A percentile compares a stretch with the other conserved stretches of the same genome.
These are phyloP conservation scores for Plectosphaerella sp. DNA, from an alignment of 2,329 filamentous ascomycete genomes.

Conservation along the genomic window DNA sequence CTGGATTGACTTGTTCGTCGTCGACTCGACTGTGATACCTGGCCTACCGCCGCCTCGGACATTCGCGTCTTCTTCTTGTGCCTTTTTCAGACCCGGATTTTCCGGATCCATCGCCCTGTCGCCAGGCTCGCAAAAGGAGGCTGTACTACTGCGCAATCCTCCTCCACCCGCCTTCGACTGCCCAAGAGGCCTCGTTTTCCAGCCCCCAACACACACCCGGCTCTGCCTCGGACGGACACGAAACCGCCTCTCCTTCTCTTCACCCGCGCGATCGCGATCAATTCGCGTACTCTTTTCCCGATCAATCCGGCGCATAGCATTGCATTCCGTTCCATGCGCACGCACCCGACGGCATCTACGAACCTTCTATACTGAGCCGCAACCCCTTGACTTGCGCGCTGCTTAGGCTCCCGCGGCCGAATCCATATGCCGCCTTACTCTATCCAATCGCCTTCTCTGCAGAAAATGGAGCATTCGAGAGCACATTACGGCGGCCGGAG, in stretches of 20 bases:
- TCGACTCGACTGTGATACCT: too few relatives aligned
- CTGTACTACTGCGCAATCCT: conserved; percentile 12
- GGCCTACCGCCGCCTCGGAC: not conserved
- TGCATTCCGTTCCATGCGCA: too few relatives aligned
- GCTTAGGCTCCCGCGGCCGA: conserved; percentile 9
- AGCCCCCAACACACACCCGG: not conserved
- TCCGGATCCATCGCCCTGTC: too few relatives aligned
- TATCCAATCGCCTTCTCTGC: conserved; percentile 66
- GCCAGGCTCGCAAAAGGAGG: conserved; percentile 5
- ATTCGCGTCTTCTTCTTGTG: not conserved
- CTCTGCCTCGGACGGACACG: too few relatives aligned
- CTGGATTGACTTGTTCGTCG: too few relatives aligned
- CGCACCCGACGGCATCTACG: too few relatives aligned
- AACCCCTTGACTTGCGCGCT: not conserved
- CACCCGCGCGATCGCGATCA: too few relatives aligned
- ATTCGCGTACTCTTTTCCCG: not conserved
- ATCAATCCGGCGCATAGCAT: not conserved
- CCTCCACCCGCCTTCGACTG: conserved; percentile 4
- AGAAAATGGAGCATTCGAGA: conserved; percentile 74
- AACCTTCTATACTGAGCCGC: too few relatives aligned
- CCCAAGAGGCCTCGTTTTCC: conserved; percentile 1
- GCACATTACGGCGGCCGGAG: conserved; percentile 43
- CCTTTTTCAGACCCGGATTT: not conserved
- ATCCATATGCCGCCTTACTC: conserved; percentile 70
- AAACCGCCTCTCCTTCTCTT: too few relatives aligned